Evolutionary conservation across 164 flowering plant species (phyloP).

Genomic region (Vitis rupestris): DNA sequence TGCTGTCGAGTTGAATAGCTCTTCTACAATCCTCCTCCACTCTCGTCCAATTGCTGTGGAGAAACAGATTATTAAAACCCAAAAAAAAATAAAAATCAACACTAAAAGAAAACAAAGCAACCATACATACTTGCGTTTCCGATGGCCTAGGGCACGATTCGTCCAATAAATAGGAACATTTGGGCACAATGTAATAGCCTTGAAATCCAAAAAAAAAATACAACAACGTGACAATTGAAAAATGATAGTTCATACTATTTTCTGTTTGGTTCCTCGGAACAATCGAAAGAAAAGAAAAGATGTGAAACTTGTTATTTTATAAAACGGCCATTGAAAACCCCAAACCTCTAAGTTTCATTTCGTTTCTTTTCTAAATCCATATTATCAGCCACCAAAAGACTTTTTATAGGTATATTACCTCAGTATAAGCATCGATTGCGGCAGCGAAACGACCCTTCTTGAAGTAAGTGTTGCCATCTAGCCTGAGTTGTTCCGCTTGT

Average conservation of each 20-base stretch:
- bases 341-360: too few relatives aligned
- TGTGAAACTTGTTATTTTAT: not conserved
- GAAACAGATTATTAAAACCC: not conserved
- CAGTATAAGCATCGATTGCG: conserved; percentile 94
- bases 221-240: not conserved
- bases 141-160: conserved; percentile 89
- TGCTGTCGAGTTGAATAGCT: conserved; percentile 72
- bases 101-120: not conserved
- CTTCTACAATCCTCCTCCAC: conserved; percentile 78
- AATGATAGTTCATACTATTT: not conserved
- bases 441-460: conserved; percentile 63
- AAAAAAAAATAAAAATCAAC: not conserved
- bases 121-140: conserved; percentile 62
- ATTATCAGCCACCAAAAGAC: too few relatives aligned
- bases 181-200: conserved; percentile 94
- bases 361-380: too few relatives aligned
- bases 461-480: conserved; percentile 67
- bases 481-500: conserved; percentile 65
- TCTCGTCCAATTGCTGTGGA: conserved; percentile 60
- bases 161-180: conserved; percentile 81
- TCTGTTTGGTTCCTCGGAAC: too few relatives aligned
- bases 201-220: conserved; percentile 2
- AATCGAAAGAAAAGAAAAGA: not conserved
- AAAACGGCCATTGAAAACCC: too few relatives aligned
- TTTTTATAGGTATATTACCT: conserved; percentile 31